Evolutionary conservation across 2,329 filamentous ascomycete species (phyloP).

Genomic region (Aspergillus pseudotamarii): DNA sequence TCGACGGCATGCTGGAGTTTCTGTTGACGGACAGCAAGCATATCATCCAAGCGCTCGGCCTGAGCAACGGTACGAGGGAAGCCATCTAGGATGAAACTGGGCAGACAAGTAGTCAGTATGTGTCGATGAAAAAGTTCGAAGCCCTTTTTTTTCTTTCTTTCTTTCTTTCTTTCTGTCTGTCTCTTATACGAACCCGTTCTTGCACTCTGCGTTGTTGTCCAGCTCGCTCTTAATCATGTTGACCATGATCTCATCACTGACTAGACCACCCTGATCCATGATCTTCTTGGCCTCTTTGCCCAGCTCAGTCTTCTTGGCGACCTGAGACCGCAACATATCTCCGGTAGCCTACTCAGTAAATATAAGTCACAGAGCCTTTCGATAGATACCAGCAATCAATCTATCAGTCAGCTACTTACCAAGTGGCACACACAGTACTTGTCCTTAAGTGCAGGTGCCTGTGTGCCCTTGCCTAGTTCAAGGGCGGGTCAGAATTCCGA

Average conservation of each 20-base stretch:
- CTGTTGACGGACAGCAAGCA: conserved; percentile 78
- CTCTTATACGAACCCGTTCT: conserved; percentile 73
- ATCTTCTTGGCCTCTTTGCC: conserved; percentile 99
- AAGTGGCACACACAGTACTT: conserved; percentile 97
- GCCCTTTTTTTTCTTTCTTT: not conserved
- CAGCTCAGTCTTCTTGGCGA: conserved; percentile 93
- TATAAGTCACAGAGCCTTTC: conserved; percentile 6
- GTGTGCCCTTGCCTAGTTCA: conserved; percentile 88
- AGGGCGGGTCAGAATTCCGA: conserved; percentile 24
- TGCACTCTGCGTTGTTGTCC: conserved; percentile 90
- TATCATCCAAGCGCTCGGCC: conserved; percentile 89
- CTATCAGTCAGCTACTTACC: conserved; percentile 57
- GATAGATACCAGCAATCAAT: not conserved
- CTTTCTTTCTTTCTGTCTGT: not conserved
- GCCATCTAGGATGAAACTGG: conserved; percentile 95
- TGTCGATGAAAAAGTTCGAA: conserved; percentile 17
- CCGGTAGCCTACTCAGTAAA: conserved; percentile 74
- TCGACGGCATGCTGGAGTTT: conserved; percentile 93
- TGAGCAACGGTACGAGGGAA: conserved; percentile 97
- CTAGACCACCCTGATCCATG: conserved; percentile 96
- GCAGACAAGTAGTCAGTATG: conserved; percentile 16
- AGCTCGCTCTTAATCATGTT: conserved; percentile 99
- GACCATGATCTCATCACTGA: conserved; percentile 98
- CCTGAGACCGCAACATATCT: conserved; percentile 98
- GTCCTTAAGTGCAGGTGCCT: conserved; percentile 97